A percentile compares a stretch with the other conserved stretches of the same genome.
Evolutionary conservation across 176 grass and related monocot species (phyloP).

Genomic region (Oryza meridionalis): DNA sequence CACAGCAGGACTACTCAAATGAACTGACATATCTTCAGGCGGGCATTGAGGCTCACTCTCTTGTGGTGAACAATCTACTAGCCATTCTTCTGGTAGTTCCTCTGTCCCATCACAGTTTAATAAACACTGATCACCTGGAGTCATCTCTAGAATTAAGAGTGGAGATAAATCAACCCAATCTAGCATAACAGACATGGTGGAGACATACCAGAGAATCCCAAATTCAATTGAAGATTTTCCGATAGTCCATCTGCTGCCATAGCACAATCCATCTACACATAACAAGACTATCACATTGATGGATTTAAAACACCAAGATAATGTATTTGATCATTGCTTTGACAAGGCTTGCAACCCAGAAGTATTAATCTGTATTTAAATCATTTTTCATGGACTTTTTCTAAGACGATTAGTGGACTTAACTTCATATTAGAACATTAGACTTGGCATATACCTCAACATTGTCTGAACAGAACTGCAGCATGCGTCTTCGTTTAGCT

Average conservation of each 20-base stretch:
- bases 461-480: conserved; percentile 84
- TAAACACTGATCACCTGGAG: conserved; percentile 63
- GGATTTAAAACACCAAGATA: conserved; percentile 27
- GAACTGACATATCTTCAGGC: conserved; percentile 64
- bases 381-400: not conserved
- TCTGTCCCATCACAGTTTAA: conserved; percentile 65
- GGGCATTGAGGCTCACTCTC: conserved; percentile 48
- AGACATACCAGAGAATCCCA: conserved; percentile 65
- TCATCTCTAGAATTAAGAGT: conserved; percentile 35
- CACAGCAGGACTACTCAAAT: conserved; percentile 43
- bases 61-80: conserved; percentile 76
- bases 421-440: not conserved
- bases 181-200: conserved; percentile 21
- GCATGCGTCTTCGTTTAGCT: conserved; percentile 82
- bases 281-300: conserved; percentile 25
- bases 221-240: conserved; percentile 60
- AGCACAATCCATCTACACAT: conserved; percentile 55
- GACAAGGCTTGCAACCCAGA: conserved; percentile 17
- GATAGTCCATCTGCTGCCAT: conserved; percentile 69
- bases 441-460: conserved; percentile 47
- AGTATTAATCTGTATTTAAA: not conserved
- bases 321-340: not conserved
- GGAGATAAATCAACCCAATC: not conserved
- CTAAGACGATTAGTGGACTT: not conserved
- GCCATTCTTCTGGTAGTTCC: conserved; percentile 77